A percentile compares a stretch with the other conserved stretches of the same genome.
Evolutionary conservation across 805 yeast genomes (phyloP).

Genomic region (Zygotorulaspora danielsina): DNA sequence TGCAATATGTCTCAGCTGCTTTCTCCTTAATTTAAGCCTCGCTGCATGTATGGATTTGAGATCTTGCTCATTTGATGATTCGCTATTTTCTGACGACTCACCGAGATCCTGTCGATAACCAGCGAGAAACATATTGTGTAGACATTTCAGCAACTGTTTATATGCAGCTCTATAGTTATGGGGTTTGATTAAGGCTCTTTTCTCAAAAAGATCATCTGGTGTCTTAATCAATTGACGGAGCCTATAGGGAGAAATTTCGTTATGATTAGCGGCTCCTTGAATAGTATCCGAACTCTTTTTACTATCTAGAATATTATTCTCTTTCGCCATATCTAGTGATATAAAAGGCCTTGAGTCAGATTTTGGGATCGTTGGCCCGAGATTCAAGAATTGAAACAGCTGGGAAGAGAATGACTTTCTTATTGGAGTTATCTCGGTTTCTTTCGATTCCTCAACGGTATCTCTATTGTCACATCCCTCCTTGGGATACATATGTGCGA

Average conservation of each 20-base stretch:
- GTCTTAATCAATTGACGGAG: slow-evolving; percentile 24
- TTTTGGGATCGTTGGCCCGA: slow-evolving; percentile 9
- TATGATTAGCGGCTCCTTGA: slow-evolving; percentile 5
- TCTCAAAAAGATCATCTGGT: slow-evolving; percentile 21
- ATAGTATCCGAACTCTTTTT: slow-evolving; percentile 5
- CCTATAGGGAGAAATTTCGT: slow-evolving; percentile 19
- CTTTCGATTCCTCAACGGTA: background rate
- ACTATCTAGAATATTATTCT: slow-evolving; percentile 5
- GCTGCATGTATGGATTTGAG: background rate
- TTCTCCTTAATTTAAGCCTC: slow-evolving; percentile 7
- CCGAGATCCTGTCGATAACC: slow-evolving; percentile 3
- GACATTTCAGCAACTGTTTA: slow-evolving; percentile 13
- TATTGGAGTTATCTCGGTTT: slow-evolving; percentile 1
- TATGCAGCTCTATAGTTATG: slow-evolving; percentile 27
- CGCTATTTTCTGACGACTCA: background rate
- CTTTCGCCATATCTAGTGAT: slow-evolving; percentile 18
- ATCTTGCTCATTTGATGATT: background rate
- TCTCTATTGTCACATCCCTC: background rate
- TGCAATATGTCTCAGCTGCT: slow-evolving; percentile 36
- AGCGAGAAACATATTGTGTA: slow-evolving; percentile 18
- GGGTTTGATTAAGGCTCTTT: slow-evolving; percentile 20
- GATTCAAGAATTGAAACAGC: slow-evolving; percentile 10
- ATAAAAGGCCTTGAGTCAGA: slow-evolving; percentile 24
- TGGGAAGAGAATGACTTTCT: slow-evolving; percentile 10
- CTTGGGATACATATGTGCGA: slow-evolving; percentile 10